Percentiles rank a stretch among this genome's conserved stretches.
Evolutionary conservation across 129 eudicot species (phyloP).

Genomic region (Ambrosia artemisiifolia): DNA sequence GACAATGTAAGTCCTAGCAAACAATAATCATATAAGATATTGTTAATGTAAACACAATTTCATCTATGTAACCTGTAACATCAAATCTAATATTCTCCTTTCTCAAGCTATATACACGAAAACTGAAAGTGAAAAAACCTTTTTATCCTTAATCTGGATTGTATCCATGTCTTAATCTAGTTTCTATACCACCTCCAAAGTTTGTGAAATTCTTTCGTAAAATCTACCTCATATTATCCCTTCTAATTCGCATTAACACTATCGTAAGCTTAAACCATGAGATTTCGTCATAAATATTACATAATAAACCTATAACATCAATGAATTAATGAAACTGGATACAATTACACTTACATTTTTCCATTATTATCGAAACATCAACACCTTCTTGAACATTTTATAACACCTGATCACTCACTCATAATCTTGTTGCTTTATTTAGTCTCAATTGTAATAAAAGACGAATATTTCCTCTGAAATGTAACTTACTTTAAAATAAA

Average conservation of each 20-base stretch:
- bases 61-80: too few relatives aligned
- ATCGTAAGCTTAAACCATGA: slow-evolving; percentile 67
- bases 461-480: too few relatives aligned
- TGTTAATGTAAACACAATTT: too few relatives aligned
- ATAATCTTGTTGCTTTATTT: too few relatives aligned
- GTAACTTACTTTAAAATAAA: too few relatives aligned
- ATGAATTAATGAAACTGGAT: neutral
- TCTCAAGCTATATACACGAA: too few relatives aligned
- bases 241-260: slow-evolving; percentile 93
- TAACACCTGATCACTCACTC: slow-evolving; percentile 54
- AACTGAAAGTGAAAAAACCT: slow-evolving; percentile 42
- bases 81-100: neutral
- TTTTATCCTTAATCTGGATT: slow-evolving; percentile 95
- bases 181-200: slow-evolving; percentile 94
- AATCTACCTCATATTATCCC: slow-evolving; percentile 95
- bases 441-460: too few relatives aligned
- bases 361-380: slow-evolving; percentile 98
- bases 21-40: neutral
- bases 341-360: slow-evolving; percentile 53
- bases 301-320: neutral
- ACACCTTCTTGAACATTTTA: slow-evolving; percentile 98
- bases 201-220: slow-evolving; percentile 96
- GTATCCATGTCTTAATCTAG: slow-evolving; percentile 98
- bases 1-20: too few relatives aligned
- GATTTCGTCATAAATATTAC: neutral